phyloP scores from a whole-genome alignment of 306 rosid genomes.

The Quercus cerris region DNA sequence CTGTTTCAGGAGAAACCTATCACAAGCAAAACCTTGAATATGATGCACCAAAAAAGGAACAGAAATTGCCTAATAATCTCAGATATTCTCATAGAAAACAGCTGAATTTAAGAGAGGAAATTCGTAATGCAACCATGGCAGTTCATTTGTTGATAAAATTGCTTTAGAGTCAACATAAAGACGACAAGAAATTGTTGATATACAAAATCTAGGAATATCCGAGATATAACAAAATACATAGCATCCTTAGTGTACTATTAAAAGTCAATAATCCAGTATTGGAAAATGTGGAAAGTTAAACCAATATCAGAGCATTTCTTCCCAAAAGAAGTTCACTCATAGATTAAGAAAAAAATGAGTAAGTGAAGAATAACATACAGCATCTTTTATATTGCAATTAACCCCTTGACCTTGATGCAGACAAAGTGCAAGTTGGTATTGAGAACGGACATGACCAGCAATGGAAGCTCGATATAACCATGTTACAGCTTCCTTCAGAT shows the following conservation, averaged over 20 bases:
- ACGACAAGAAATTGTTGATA: too few relatives aligned
- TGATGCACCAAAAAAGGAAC: background rate
- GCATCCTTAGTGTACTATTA: background rate
- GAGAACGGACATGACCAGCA: conserved; percentile 72
- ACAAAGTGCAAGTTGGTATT: conserved; percentile 87
- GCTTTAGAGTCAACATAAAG: too few relatives aligned
- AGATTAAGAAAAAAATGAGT: background rate
- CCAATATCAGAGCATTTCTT: background rate
- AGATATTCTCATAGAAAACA: too few relatives aligned
- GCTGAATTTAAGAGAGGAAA: too few relatives aligned
- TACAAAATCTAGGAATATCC: too few relatives aligned
- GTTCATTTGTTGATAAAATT: too few relatives aligned
- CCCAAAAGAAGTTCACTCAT: background rate
- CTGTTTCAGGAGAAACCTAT: conserved; percentile 38
- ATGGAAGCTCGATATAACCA: conserved; percentile 64
- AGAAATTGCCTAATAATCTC: background rate
- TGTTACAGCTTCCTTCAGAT: conserved; percentile 59
- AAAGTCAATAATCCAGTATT: background rate
- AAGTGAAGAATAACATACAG: conserved; percentile 46
- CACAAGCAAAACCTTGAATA: conserved; percentile 10
- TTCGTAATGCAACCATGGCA: too few relatives aligned
- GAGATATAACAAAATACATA: too few relatives aligned
- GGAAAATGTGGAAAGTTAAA: background rate
- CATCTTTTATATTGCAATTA: conserved; percentile 48
- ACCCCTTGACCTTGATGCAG: conserved; percentile 64